Percentiles rank a stretch among this genome's conserved stretches.
Conservation (phyloP, 495 filamentous ascomycete genomes). For the Opeltia flavorubescens region DNA sequence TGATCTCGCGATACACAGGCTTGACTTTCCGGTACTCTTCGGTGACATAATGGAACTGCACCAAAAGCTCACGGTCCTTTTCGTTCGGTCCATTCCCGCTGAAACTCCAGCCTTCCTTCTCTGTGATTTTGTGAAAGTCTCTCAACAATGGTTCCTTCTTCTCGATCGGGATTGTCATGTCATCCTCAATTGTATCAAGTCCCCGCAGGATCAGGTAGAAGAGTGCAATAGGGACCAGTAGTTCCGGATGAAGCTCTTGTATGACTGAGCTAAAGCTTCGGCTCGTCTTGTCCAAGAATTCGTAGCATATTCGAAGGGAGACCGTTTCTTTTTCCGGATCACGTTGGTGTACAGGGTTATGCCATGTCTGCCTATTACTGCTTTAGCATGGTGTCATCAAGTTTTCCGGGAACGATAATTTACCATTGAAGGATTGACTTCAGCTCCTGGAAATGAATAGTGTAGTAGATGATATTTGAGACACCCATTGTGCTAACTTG, state of each 20-base stretch:
- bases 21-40: conserved; percentile 83
- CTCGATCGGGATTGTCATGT: conserved; percentile 74
- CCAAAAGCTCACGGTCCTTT: conserved; percentile 84
- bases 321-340: conserved; percentile 57
- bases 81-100: conserved; percentile 75
- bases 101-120: conserved; percentile 81
- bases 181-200: conserved; percentile 94
- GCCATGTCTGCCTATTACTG: conserved; percentile 76
- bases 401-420: conserved; percentile 8
- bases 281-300: conserved; percentile 75
- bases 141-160: conserved; percentile 80
- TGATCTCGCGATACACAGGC: conserved; percentile 66
- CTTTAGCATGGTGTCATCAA: conserved; percentile 8
- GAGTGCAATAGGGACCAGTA: conserved; percentile 76
- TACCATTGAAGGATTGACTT: conserved; percentile 90
- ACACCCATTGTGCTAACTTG: conserved; percentile 33
- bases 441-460: conserved; percentile 64
- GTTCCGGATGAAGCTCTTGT: conserved; percentile 84
- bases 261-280: conserved; percentile 91
- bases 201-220: conserved; percentile 89
- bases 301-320: conserved; percentile 67
- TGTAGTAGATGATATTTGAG: conserved; percentile 54
- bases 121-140: conserved; percentile 61
- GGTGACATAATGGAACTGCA: conserved; percentile 79
- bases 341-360: conserved; percentile 80